These are phyloP conservation scores for Blastobotrys aristatus DNA, from an alignment of 1,139 yeast genomes.

Conservation along the genomic window DNA sequence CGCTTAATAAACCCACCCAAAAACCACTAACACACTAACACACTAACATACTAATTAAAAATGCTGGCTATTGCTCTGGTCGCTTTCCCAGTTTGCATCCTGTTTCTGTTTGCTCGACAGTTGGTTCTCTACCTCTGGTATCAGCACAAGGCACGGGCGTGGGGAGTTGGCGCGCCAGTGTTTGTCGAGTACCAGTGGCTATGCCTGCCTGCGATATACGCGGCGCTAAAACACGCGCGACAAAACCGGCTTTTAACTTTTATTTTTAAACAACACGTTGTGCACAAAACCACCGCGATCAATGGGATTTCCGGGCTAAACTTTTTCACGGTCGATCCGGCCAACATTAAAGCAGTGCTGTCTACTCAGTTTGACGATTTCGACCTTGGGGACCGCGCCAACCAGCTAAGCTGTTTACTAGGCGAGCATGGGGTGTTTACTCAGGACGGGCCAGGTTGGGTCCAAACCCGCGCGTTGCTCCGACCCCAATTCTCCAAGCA, in stretches of 20 bases:
- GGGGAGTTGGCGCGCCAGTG: not conserved
- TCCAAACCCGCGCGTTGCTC: conserved; percentile 52
- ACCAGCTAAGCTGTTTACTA: conserved; percentile 41
- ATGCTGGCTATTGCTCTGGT: too few species aligned
- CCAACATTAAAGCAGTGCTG: conserved; percentile 35
- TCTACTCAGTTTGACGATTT: conserved; percentile 46
- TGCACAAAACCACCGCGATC: not conserved
- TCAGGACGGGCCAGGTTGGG: conserved; percentile 51
- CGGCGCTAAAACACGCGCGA: not conserved
- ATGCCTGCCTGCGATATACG: not conserved
- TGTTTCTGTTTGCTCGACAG: not conserved
- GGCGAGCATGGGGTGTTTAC: conserved; percentile 54
- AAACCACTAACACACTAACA: not conserved
- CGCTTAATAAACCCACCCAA: too few species aligned
- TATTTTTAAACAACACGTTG: not conserved
- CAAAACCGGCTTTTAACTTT: not conserved
- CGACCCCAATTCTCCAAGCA: conserved; percentile 55
- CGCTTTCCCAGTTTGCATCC: too few species aligned
- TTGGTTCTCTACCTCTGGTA: not conserved
- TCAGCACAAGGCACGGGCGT: not conserved
- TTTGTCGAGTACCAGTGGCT: conserved; percentile 1
- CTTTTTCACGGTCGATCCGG: conserved; percentile 43
- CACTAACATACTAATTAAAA: not conserved
- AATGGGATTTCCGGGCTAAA: not conserved
- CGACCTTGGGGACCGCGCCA: conserved; percentile 45